Percentiles rank a stretch among this genome's conserved stretches.
Evolutionary conservation across 345 rosid genomes (phyloP).

Genomic region (Populus pruinosa): DNA sequence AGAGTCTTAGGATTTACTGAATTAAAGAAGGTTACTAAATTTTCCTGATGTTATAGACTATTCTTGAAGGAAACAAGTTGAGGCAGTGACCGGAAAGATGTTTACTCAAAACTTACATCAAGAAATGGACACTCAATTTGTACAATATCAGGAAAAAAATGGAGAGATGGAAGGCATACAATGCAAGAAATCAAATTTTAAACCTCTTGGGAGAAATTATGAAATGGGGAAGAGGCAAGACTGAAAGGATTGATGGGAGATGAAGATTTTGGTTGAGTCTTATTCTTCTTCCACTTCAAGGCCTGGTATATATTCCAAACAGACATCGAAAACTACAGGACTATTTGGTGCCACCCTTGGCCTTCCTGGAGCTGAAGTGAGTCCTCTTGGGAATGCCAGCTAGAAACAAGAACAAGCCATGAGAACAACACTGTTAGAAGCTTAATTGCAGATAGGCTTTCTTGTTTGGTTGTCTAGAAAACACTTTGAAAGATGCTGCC

Average conservation of each 20-base stretch:
- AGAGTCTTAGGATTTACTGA: not conserved
- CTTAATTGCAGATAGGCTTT: not conserved
- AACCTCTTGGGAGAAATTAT: not conserved
- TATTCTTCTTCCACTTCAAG: slow-evolving; percentile 66
- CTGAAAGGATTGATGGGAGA: not conserved
- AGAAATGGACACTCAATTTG: not conserved
- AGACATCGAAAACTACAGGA: slow-evolving; percentile 83
- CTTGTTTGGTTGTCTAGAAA: not conserved
- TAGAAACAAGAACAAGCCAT: slow-evolving; percentile 12
- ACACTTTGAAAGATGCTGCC: not conserved
- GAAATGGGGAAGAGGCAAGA: not conserved
- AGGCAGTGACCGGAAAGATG: no score
- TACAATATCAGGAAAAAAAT: not conserved
- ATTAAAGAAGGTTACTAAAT: not conserved
- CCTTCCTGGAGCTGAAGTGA: slow-evolving; percentile 89
- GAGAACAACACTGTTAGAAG: not conserved
- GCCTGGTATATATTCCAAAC: slow-evolving; percentile 89
- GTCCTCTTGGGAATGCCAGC: slow-evolving; percentile 95
- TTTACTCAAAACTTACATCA: not conserved
- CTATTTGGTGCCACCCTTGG: slow-evolving; percentile 92
- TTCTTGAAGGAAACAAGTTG: not conserved
- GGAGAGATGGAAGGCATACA: not conserved
- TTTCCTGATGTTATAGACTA: not conserved
- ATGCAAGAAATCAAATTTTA: not conserved
- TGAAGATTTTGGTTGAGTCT: not conserved